phyloP scores from a whole-genome alignment of 2,329 filamentous ascomycete genomes.

The Ceratocystis ficicola region DNA sequence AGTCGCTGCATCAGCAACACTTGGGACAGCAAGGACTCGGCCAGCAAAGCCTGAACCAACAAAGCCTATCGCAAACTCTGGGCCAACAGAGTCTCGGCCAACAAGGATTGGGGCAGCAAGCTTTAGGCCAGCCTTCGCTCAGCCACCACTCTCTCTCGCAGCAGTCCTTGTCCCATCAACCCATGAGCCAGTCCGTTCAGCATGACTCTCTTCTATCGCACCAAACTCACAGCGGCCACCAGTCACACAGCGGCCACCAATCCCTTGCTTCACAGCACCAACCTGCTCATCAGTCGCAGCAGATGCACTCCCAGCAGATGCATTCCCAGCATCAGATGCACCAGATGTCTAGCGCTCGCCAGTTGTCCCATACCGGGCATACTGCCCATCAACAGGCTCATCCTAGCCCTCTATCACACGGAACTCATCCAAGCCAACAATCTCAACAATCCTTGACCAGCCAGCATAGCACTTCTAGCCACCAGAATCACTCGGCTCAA shows the following conservation, averaged over 20 bases:
- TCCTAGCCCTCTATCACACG: slow-evolving; percentile 17
- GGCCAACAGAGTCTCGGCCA: slow-evolving; percentile 24
- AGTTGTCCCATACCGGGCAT: slow-evolving; percentile 18
- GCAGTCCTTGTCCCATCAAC: slow-evolving; percentile 18
- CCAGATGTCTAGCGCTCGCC: slow-evolving; percentile 17
- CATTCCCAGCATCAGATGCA: slow-evolving; percentile 19
- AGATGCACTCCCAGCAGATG: slow-evolving; percentile 16
- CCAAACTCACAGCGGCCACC: slow-evolving; percentile 30
- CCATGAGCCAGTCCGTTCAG: slow-evolving; percentile 31
- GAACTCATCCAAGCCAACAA: slow-evolving; percentile 22
- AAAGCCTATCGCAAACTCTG: slow-evolving; percentile 23
- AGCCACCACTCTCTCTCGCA: slow-evolving; percentile 16
- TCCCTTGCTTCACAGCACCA: slow-evolving; percentile 27
- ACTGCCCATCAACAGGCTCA: slow-evolving; percentile 20
- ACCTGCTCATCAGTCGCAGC: slow-evolving; percentile 18
- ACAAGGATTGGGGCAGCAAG: slow-evolving; percentile 22
- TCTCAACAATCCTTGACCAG: slow-evolving; percentile 21
- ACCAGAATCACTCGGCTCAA: slow-evolving; percentile 24
- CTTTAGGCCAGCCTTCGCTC: slow-evolving; percentile 9
- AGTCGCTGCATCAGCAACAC: slow-evolving; percentile 27
- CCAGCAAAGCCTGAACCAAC: slow-evolving; percentile 28
- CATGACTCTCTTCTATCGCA: slow-evolving; percentile 36
- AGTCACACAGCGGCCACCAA: slow-evolving; percentile 26
- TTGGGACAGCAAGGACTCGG: slow-evolving; percentile 25
- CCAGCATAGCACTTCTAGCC: slow-evolving; percentile 22